phyloP scores from a whole-genome alignment of 441 rosid genomes.

The Jatropha multifida region DNA sequence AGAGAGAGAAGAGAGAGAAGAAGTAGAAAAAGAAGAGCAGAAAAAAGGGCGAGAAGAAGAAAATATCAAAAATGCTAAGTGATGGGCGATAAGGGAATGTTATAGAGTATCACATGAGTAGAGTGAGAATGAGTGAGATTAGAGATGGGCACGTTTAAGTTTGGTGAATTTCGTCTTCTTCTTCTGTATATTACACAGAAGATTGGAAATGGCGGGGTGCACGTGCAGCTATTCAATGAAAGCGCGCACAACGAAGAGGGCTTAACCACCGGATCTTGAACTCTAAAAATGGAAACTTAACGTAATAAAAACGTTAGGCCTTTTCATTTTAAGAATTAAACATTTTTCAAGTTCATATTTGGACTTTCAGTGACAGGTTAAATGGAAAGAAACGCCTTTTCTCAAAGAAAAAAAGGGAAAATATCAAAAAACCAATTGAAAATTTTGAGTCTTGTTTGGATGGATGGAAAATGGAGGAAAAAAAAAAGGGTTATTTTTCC shows the following conservation, averaged over 20 bases:
- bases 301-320: too few species aligned
- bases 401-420: too few species aligned
- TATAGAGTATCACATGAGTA: slow-evolving; percentile 3
- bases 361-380: too few species aligned
- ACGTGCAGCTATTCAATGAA: slow-evolving; percentile 1
- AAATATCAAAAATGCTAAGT: neutral
- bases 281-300: neutral
- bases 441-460: too few species aligned
- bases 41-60: neutral
- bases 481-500: too few species aligned
- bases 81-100: neutral
- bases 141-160: slow-evolving; percentile 3
- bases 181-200: neutral
- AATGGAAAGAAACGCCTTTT: too few species aligned
- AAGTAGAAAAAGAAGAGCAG: neutral
- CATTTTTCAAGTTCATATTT: too few species aligned
- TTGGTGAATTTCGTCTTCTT: neutral
- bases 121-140: neutral
- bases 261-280: slow-evolving; percentile 6
- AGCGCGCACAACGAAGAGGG: slow-evolving; percentile 3
- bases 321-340: too few species aligned
- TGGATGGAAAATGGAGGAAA: too few species aligned
- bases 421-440: too few species aligned
- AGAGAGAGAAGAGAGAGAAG: neutral
- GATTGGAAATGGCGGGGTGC: neutral